Conservation (phyloP, 139 green algal genomes). For the Closterium sp. region DNA sequence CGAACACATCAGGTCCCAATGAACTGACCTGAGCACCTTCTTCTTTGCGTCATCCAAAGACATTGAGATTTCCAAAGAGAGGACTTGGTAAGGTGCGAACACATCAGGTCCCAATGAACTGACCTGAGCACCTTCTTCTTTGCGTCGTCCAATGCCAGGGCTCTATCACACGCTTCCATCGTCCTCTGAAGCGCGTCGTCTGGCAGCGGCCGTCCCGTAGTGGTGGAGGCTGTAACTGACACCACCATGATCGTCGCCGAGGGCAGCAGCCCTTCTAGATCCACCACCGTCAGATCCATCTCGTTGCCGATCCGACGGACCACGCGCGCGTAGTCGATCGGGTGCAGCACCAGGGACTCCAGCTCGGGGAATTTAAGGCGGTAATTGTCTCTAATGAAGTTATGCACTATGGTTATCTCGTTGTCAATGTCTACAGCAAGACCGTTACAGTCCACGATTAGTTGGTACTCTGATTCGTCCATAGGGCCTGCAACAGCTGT, state of each 20-base stretch:
- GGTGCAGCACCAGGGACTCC: constrained; percentile 78
- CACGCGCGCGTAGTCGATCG: constrained; percentile 72
- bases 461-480: constrained; percentile 57
- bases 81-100: too few species aligned
- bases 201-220: constrained; percentile 70
- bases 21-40: too few species aligned
- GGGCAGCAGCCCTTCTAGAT: constrained; percentile 75
- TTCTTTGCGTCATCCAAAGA: too few species aligned
- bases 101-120: too few species aligned
- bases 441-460: constrained; percentile 95
- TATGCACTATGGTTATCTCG: constrained; percentile 85
- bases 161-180: constrained; percentile 73
- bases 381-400: constrained; percentile 65
- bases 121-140: constrained; percentile 68
- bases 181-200: constrained; percentile 59
- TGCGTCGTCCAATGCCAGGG: constrained; percentile 80
- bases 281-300: constrained; percentile 72
- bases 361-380: constrained; percentile 91
- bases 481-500: not conserved
- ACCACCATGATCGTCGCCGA: constrained; percentile 95
- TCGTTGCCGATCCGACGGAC: constrained; percentile 83
- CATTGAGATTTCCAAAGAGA: too few species aligned
- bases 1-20: too few species aligned
- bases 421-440: constrained; percentile 95
- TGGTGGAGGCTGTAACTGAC: constrained; percentile 93